Evolutionary conservation across 306 rosid genomes (phyloP).

Genomic region (Cucurbita ficifolia): DNA sequence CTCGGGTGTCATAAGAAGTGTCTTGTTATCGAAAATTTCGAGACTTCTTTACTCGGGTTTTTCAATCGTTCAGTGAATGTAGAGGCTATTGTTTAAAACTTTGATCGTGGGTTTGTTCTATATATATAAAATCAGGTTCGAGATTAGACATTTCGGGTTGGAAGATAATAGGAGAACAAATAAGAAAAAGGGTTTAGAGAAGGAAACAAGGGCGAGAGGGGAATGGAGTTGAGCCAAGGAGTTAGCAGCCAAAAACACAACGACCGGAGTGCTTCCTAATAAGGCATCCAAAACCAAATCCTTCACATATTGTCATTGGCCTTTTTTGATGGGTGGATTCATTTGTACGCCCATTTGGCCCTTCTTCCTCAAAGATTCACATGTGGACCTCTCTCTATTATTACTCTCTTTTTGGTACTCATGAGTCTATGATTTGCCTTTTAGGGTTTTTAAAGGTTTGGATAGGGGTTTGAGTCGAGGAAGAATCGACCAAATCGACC

Average conservation of each 20-base stretch:
- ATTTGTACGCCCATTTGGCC: not conserved
- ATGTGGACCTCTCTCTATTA: slow-evolving; percentile 1
- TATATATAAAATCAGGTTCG: too few species aligned
- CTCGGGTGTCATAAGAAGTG: too few species aligned
- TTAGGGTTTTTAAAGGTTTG: not conserved
- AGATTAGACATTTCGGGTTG: too few species aligned
- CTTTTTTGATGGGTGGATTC: not conserved
- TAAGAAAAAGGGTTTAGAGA: not conserved
- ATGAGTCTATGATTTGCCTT: not conserved
- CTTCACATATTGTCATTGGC: not conserved
- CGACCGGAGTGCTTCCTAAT: not conserved
- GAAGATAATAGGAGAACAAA: not conserved
- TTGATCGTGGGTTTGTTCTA: too few species aligned
- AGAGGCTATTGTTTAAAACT: too few species aligned
- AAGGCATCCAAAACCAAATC: not conserved
- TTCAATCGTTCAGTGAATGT: too few species aligned
- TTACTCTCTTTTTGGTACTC: not conserved
- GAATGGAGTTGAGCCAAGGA: not conserved
- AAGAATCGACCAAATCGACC: not conserved
- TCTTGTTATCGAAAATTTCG: too few species aligned
- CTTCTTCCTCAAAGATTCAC: not conserved
- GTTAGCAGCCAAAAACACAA: not conserved
- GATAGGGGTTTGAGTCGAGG: too few species aligned
- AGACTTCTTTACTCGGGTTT: too few species aligned
- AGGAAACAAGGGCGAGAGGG: not conserved